Base-by-base conservation (phyloP, 768 basidiomycete genomes). In the Tephrocybe sp. region DNA sequence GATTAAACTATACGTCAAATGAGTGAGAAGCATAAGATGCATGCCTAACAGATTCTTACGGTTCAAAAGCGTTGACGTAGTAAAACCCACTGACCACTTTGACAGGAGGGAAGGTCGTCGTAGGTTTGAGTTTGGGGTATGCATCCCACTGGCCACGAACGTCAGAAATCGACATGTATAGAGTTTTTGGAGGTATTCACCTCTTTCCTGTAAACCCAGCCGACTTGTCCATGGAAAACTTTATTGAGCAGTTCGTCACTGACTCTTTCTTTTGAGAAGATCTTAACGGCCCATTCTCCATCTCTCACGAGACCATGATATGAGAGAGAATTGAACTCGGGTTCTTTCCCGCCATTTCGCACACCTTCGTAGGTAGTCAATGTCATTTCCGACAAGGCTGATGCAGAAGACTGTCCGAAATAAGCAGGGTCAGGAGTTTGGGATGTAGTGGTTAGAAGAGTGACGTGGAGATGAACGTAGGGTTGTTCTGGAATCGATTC, bases 51-150 rank as follows among this genome's bases (percentile, higher is more conserved):
- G 38, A 11, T 13, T 80, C 86, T 60, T 69, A 89, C 82, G 92
- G 86, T 71, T 98, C 96, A 55, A 97, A 89, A 1, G 89, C 83
- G 56, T 94, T 96, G 38, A 93, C 86, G 60, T 98, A 98, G 71
- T 91, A 96, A 36, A 97, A 73, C 3, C 89, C 87, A 47, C 77
- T 71, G 49, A 82, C 86, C 5, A 93, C 80, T 65, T 83, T 84
- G 49, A 96, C 75, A 1, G 91, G 86, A 26, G 94, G 85, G 68
- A 91, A 93, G 11, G 63, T 61, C 4, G 68, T 64, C 5, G 80
- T 86, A 5, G 92, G 86, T 2, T 79, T 79, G 13, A 92, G 76
- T 40, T 80, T 73, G 13, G 89, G 89, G 64, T 90, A 89, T 26
- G 89, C 82, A 58, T 92, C 80, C 88, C 88, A 92, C 86, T 90